phyloP scores from a whole-genome alignment of 768 basidiomycete species.

The Polyporus arcularius region DNA sequence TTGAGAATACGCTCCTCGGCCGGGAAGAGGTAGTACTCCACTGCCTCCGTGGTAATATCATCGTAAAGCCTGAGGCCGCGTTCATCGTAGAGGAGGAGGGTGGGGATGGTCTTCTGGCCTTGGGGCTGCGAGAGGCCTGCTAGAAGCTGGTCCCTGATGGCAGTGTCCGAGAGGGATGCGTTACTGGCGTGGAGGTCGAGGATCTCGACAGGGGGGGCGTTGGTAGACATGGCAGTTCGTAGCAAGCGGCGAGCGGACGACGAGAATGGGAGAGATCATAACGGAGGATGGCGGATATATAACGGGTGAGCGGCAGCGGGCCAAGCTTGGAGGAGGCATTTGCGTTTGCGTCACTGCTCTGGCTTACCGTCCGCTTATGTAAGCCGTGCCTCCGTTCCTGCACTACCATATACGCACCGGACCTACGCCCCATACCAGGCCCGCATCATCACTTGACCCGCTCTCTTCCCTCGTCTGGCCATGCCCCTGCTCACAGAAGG shows the following conservation, averaged over 20 bases:
- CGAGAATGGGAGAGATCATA: neutral
- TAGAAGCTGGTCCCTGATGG: constrained; percentile 48
- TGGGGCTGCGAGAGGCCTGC: constrained; percentile 55
- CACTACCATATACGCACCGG: neutral
- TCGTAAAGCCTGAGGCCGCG: constrained; percentile 85
- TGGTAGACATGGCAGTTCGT: constrained; percentile 4
- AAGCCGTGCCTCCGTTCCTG: constrained; percentile 20
- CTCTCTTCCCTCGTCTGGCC: neutral
- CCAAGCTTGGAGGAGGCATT: neutral
- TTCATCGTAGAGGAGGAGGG: constrained; percentile 85
- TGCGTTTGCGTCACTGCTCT: neutral
- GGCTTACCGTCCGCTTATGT: constrained; percentile 17
- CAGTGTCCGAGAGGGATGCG: constrained; percentile 1
- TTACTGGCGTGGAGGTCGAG: constrained; percentile 24
- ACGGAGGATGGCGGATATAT: constrained; percentile 4
- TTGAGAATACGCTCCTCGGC: constrained; percentile 88
- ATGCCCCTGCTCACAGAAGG: neutral
- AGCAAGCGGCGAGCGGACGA: neutral
- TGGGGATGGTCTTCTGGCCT: constrained; percentile 70
- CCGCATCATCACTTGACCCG: constrained; percentile 5
- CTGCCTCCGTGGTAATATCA: constrained; percentile 72
- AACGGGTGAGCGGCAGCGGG: neutral
- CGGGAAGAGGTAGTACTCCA: constrained; percentile 88
- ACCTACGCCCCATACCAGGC: neutral
- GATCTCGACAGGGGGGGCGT: constrained; percentile 18